Percentiles rank a stretch among this genome's conserved stretches.
These are phyloP conservation scores for Sordariomycetes sp. DNA, from an alignment of 2,329 filamentous ascomycete genomes.

Conservation along the genomic window DNA sequence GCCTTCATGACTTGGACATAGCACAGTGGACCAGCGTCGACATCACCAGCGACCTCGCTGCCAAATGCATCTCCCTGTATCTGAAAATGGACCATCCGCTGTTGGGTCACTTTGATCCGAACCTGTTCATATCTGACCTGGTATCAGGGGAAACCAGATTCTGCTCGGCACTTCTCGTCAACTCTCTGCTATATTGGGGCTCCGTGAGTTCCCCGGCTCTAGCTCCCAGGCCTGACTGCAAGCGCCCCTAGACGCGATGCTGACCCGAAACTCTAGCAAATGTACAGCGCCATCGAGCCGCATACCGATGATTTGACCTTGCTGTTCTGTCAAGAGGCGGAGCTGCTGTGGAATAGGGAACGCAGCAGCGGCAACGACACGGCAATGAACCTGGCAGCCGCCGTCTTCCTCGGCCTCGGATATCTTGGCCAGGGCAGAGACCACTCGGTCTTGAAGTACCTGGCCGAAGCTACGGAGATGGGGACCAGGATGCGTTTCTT, in stretches of 20 bases:
- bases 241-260: neutral
- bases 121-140: slow-evolving; percentile 23
- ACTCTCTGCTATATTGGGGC: slow-evolving; percentile 21
- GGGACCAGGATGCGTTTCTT: slow-evolving; percentile 20
- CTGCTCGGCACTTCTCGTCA: slow-evolving; percentile 22
- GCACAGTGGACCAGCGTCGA: slow-evolving; percentile 22
- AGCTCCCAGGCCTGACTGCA: slow-evolving; percentile 1
- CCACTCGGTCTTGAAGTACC: slow-evolving; percentile 19
- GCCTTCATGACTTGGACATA: slow-evolving; percentile 17
- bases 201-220: slow-evolving; percentile 16
- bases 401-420: slow-evolving; percentile 21
- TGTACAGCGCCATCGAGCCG: slow-evolving; percentile 21
- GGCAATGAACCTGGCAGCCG: slow-evolving; percentile 17
- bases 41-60: slow-evolving; percentile 18
- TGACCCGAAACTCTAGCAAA: slow-evolving; percentile 13
- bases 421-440: slow-evolving; percentile 23
- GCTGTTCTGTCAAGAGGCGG: slow-evolving; percentile 16
- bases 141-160: slow-evolving; percentile 10
- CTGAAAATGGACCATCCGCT: slow-evolving; percentile 27
- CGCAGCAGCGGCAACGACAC: slow-evolving; percentile 10
- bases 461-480: slow-evolving; percentile 17
- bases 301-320: slow-evolving; percentile 8
- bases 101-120: slow-evolving; percentile 23
- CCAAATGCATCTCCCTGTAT: slow-evolving; percentile 23
- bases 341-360: slow-evolving; percentile 12